phyloP scores from a whole-genome alignment of 345 rosid genomes.

The Citrus inodora region DNA sequence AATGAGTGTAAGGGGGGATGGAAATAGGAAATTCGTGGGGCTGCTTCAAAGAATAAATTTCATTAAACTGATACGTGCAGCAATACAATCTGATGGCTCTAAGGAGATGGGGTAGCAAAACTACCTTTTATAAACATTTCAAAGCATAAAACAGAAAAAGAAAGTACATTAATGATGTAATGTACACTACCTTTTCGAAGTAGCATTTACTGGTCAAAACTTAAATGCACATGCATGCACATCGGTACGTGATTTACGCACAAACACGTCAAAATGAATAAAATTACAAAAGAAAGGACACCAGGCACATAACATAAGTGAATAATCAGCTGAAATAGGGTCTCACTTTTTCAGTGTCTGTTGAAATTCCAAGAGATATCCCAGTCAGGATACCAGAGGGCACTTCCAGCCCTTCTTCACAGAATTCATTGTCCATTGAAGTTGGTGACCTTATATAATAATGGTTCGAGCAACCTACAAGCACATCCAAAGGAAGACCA shows the following conservation, averaged over 20 bases:
- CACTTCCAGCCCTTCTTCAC: constrained; percentile 35
- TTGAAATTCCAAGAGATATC: constrained; percentile 40
- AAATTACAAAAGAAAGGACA: neutral
- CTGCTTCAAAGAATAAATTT: neutral
- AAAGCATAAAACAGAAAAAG: neutral
- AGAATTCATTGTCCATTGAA: constrained; percentile 32
- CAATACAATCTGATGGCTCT: neutral
- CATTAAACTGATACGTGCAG: neutral
- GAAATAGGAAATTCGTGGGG: neutral
- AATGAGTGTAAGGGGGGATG: neutral
- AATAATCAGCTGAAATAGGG: constrained; percentile 9
- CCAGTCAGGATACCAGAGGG: constrained; percentile 42
- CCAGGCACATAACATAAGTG: neutral
- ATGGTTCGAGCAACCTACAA: constrained; percentile 20
- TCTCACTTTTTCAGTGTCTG: constrained; percentile 41
- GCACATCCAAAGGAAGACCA: neutral
- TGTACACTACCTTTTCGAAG: neutral
- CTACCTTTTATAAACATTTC: neutral
- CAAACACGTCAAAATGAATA: neutral
- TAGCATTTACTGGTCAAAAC: neutral
- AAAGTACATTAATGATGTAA: neutral
- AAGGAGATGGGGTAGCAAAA: neutral
- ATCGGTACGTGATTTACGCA: neutral
- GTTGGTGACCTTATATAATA: neutral
- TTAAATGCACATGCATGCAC: neutral